These are phyloP conservation scores for Copromyces sp. DNA, from an alignment of 495 filamentous ascomycete genomes.

Conservation along the genomic window DNA sequence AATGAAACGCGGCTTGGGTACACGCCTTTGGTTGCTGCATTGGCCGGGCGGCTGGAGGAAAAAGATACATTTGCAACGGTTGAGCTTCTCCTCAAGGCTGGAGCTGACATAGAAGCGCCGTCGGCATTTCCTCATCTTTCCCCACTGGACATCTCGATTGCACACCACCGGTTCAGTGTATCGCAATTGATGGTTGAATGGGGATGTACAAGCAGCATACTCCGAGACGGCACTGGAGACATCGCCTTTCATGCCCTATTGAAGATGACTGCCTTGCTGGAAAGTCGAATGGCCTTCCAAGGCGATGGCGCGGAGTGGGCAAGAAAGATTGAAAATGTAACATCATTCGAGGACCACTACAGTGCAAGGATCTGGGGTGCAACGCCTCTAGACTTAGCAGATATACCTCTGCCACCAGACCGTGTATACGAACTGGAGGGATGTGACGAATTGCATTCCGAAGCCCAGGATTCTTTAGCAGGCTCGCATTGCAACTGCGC, in stretches of 20 bases:
- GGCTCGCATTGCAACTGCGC: not conserved
- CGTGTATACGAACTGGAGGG: not conserved
- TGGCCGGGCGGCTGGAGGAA: accelerated
- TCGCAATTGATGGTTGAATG: not conserved
- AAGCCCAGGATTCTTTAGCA: not conserved
- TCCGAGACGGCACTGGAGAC: not conserved
- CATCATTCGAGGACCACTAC: not conserved
- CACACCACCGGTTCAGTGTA: not conserved
- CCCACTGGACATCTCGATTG: not conserved
- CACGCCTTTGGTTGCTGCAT: not conserved
- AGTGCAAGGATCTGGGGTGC: too few relatives aligned
- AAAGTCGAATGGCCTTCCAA: not conserved
- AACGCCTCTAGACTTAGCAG: too few relatives aligned
- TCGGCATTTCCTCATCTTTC: not conserved
- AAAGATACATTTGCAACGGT: not conserved
- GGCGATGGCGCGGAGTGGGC: not conserved
- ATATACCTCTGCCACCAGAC: too few relatives aligned
- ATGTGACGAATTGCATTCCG: not conserved
- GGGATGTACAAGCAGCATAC: not conserved
- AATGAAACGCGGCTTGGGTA: not conserved
- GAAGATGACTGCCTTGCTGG: not conserved
- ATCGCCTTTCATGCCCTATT: not conserved
- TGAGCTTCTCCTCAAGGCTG: not conserved
- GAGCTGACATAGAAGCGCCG: not conserved
- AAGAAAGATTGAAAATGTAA: not conserved